Percentiles rank a stretch among this genome's conserved stretches.
Evolutionary conservation across 2,329 filamentous ascomycete species (phyloP).

Genomic region (Bipolaris oryzae): DNA sequence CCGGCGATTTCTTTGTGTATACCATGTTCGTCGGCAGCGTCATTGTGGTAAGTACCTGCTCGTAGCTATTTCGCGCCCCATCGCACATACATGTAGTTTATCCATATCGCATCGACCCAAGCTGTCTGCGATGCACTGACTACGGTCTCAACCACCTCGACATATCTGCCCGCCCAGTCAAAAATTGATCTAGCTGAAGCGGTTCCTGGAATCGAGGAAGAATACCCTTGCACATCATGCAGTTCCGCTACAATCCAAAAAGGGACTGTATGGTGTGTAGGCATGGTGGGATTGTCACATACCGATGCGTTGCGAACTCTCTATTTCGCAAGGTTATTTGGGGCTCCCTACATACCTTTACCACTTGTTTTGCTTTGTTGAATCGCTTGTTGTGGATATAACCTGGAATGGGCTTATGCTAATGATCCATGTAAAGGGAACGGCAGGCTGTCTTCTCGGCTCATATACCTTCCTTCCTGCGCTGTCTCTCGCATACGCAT

Average conservation of each 20-base stretch:
- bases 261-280: slow-evolving; percentile 55
- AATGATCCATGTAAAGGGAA: slow-evolving; percentile 51
- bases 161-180: slow-evolving; percentile 62
- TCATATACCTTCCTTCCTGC: slow-evolving; percentile 60
- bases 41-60: slow-evolving; percentile 73
- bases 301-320: slow-evolving; percentile 59
- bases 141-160: slow-evolving; percentile 58
- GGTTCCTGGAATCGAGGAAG: slow-evolving; percentile 63
- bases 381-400: slow-evolving; percentile 10
- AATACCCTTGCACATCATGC: slow-evolving; percentile 58
- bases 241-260: slow-evolving; percentile 55
- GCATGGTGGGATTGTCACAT: slow-evolving; percentile 60
- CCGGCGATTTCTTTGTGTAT: slow-evolving; percentile 82
- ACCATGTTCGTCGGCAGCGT: slow-evolving; percentile 72
- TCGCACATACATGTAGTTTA: slow-evolving; percentile 12
- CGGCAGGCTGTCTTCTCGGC: slow-evolving; percentile 61
- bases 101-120: slow-evolving; percentile 25
- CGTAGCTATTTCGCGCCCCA: slow-evolving; percentile 34
- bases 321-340: slow-evolving; percentile 62
- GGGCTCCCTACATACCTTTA: slow-evolving; percentile 67
- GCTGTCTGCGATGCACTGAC: slow-evolving; percentile 22
- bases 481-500: slow-evolving; percentile 78
- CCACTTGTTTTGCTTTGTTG: slow-evolving; percentile 3
- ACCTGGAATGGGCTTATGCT: slow-evolving; percentile 28
- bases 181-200: slow-evolving; percentile 54